Base-by-base conservation (phyloP, 129 eudicot species). In the Chrysanthemum lavandulifolium region DNA sequence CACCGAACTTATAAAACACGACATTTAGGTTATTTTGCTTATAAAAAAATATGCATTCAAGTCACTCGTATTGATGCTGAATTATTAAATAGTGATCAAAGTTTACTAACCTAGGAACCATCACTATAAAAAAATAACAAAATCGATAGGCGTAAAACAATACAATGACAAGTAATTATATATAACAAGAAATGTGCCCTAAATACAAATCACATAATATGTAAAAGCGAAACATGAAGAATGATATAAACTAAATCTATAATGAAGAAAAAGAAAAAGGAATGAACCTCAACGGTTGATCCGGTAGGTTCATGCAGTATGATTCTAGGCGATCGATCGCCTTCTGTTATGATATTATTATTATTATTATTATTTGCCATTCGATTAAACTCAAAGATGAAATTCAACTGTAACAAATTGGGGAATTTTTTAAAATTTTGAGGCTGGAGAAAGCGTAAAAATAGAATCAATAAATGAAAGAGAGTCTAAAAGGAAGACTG, bases 251-350 rank as follows among this genome's bases (percentile, higher is more conserved):
- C 6, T 31, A 31, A 31, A 31, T 31, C 5, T 31, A 31, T 31
- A 31, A 27, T 27, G 5, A 12, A 27, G 5, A 15, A 43, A 13
- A 8, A 55, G 23, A n/a, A 13, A 16, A 68, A 50, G 6, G 8
- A 9, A 70, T 54, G 50, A 63, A 89, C 96, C 96, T 90, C 93
- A 50, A 86, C 87, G 12, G 96, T 87, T 81, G 96, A 87, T 84
- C 96, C 96, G 73, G 82, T 84, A 21, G 88, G 96, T 71, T 87
- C 96, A 68, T 81, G 75, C 81, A 90, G 54, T 56, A 87, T 68
- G 61, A 90, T 60, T 55, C 74, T 68, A 5, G 85, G 75, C 62
- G 84, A 82, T 80, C 93, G 93, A 81, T 84, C 87, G 72, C 84
- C 89, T 45, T 85, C 91, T 45, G 29, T 80, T 70, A 83, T 76